Base-by-base conservation (phyloP, 257 asterid species). In the Nicotiana tabacum region DNA sequence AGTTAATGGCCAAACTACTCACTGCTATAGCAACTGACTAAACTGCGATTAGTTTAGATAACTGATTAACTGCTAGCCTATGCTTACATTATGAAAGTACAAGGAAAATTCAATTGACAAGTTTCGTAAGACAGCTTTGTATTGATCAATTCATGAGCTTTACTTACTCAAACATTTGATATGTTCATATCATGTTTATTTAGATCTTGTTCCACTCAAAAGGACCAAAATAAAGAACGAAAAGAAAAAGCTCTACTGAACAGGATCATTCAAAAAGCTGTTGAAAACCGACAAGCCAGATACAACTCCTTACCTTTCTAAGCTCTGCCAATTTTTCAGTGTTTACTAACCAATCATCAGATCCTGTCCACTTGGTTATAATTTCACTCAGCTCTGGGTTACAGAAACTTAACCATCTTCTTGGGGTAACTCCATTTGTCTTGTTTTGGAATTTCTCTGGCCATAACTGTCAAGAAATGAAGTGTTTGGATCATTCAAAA, bases 361-460 rank as follows among this genome's bases (percentile, higher is more conserved):
- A 85, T 65, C 93, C 98, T 85, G 83, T 89, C 98, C 98, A 93
- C 87, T 90, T 92, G 15, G 95, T 92, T 80, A 93, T 87, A 68
- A 91, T 90, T 35, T 86, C 58, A 82, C 97, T 92, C 67, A 93
- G 88, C 82, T 89, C 88, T 57, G 95, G 96, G 53, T 93, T 93
- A 87, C 97, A 93, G 87, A 92, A 93, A 24, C 87, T 87, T 84
- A 93, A 82, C 98, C 98, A 93, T 88, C 98, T 91, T 89, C 98
- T 87, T 53, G 98, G 97, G 39, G 98, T 93, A 82, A 93, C 98
- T 57, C 98, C 98, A 77, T 93, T 93, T 78, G 98, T 93, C 83
- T 93, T 93, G 86, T 93, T 93, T 85, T 92, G 96, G 87, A 93
- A 93, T 88, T 93, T 93, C 86, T 90, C 88, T 39, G 98, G 97